phyloP scores from a whole-genome alignment of 2,329 filamentous ascomycete genomes.

The Thelonectria olida region DNA sequence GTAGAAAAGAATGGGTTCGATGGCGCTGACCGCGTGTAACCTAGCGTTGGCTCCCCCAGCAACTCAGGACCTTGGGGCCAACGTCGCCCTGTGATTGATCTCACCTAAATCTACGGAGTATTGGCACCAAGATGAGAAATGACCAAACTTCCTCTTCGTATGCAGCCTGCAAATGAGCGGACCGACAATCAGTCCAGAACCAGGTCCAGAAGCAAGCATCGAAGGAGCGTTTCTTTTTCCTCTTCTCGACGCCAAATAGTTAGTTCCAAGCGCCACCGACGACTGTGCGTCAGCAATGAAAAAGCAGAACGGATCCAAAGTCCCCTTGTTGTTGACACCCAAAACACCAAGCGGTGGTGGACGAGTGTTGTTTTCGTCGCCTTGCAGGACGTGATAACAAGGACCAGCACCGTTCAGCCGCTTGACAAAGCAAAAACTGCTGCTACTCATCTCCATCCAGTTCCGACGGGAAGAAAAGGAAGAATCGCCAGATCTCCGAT shows the following conservation, averaged over 20 bases:
- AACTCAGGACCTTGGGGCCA: not conserved
- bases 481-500: not conserved
- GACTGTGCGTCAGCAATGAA: not conserved
- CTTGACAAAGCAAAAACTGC: not conserved
- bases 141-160: no score
- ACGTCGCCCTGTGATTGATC: not conserved
- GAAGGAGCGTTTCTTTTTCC: not conserved
- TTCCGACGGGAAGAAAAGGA: not conserved
- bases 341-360: no score
- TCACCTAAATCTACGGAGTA: not conserved
- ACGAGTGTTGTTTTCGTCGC: no score
- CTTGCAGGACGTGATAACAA: not conserved
- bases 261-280: not conserved
- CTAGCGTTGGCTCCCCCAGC: slow-evolving; percentile 5
- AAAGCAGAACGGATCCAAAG: not conserved
- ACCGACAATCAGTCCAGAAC: slow-evolving; percentile 3
- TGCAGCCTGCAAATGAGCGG: not conserved
- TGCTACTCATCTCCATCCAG: not conserved
- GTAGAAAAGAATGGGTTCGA: no score
- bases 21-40: not conserved
- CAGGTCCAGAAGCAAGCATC: not conserved
- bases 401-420: not conserved
- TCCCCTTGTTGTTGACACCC: no score
- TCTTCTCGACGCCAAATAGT: not conserved
- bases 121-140: not conserved